Conservation (phyloP, 1,284 basidiomycete species). For the Ceratorhiza oryzae-sativae region DNA sequence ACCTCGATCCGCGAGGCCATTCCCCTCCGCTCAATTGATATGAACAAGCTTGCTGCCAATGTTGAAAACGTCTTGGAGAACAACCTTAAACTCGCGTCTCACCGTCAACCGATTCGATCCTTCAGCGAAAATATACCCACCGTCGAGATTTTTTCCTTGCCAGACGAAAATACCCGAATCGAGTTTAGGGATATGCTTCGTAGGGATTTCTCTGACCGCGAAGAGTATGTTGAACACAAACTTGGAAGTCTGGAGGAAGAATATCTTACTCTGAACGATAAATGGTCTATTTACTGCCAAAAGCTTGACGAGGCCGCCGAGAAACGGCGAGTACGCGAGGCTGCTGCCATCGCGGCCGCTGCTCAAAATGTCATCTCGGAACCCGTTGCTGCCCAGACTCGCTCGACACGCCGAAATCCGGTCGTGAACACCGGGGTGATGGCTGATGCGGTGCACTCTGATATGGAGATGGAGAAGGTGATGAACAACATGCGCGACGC, state of each 20-base stretch:
- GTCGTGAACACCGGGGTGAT: conserved; percentile 57
- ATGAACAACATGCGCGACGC: conserved; percentile 91
- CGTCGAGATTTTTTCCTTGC: conserved; percentile 22
- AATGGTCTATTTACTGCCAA: conserved; percentile 75
- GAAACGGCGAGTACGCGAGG: conserved; percentile 50
- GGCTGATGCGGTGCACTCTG: conserved; percentile 91
- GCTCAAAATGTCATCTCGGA: conserved; percentile 50
- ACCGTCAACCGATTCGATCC: background rate
- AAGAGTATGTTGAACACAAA: conserved; percentile 63
- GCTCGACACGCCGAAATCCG: conserved; percentile 76
- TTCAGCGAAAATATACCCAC: background rate
- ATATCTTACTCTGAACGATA: conserved; percentile 71
- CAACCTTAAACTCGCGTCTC: conserved; percentile 26
- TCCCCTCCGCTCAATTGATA: conserved; percentile 2
- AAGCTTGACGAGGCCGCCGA: conserved; percentile 62
- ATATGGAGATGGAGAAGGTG: conserved; percentile 97
- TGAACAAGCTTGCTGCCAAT: background rate
- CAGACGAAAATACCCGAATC: background rate
- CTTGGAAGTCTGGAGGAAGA: conserved; percentile 65
- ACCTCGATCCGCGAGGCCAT: conserved; percentile 11
- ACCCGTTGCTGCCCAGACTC: conserved; percentile 47
- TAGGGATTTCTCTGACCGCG: conserved; percentile 58
- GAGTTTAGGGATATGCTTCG: conserved; percentile 11
- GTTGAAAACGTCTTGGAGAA: conserved; percentile 3
- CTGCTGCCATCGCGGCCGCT: conserved; percentile 58